A percentile compares a stretch with the other conserved stretches of the same genome.
Evolutionary conservation across 1,284 basidiomycete genomes (phyloP).

Genomic region (Amanita bisporigera): DNA sequence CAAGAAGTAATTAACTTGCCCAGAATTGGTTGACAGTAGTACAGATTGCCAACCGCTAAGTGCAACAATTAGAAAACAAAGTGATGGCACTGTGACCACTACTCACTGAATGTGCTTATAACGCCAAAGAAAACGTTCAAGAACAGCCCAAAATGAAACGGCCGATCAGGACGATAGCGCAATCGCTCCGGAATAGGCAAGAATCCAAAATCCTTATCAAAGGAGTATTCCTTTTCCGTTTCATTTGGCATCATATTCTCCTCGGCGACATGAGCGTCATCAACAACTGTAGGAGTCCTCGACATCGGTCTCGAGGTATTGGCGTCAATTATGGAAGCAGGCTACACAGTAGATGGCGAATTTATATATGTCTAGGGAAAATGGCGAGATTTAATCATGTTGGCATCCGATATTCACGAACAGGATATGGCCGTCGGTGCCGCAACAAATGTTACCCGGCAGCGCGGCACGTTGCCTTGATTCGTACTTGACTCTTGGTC

Average conservation of each 20-base stretch:
- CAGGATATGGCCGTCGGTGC: background rate
- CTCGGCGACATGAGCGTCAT: background rate
- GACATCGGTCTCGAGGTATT: too few relatives aligned
- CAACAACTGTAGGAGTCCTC: too few relatives aligned
- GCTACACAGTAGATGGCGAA: background rate
- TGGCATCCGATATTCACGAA: too few relatives aligned
- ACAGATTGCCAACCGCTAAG: slow-evolving; percentile 64
- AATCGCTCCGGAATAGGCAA: slow-evolving; percentile 68
- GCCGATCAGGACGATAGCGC: slow-evolving; percentile 62
- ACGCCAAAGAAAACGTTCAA: slow-evolving; percentile 71
- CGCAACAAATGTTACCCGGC: background rate
- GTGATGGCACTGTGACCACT: slow-evolving; percentile 8
- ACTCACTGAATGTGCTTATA: slow-evolving; percentile 65
- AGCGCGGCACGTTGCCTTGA: too few relatives aligned
- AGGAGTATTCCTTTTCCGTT: slow-evolving; percentile 14
- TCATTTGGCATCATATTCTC: background rate
- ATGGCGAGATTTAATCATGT: too few relatives aligned
- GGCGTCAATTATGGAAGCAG: background rate
- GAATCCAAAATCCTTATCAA: slow-evolving; percentile 60
- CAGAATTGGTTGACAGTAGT: slow-evolving; percentile 74
- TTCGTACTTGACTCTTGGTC: too few relatives aligned
- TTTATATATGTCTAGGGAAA: too few relatives aligned
- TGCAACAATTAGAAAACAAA: background rate
- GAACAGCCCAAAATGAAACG: slow-evolving; percentile 63
- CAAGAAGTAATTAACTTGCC: slow-evolving; percentile 46